Evolutionary conservation across 2,329 filamentous ascomycete species (phyloP), one percentile per base, ranked within the genome.

Genomic region (Pezicula rhizophila): DNA sequence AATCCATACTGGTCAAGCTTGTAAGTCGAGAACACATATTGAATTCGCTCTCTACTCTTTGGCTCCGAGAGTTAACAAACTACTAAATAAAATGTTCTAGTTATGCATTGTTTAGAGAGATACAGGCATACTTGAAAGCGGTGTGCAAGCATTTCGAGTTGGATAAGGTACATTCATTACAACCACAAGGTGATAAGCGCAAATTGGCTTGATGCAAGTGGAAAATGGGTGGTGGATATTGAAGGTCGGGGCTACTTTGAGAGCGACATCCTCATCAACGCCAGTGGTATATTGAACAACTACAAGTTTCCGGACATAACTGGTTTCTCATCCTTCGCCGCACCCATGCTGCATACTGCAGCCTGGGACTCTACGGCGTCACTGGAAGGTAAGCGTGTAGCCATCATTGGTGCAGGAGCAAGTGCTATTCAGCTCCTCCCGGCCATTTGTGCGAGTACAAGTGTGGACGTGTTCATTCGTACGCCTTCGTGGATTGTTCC

Each of bases 41-140:
- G n/a, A 44, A 15, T 11, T 20, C 23, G 20, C 4, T 44, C 26
- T 14, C 41, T 28, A 14, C 8, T 11, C n/a, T n/a, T n/a, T n/a
- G n/a, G n/a, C n/a, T n/a, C n/a, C n/a, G n/a, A n/a, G n/a, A n/a
- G n/a, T n/a, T n/a, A n/a, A n/a, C n/a, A n/a, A n/a, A n/a, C n/a
- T n/a, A n/a, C n/a, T n/a, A n/a, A n/a, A n/a, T n/a, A n/a, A n/a
- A n/a, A n/a, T n/a, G n/a, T n/a, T n/a, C n/a, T 56, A 72, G 80
- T 51, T 87, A 85, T 58, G 76, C 83, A 0, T 76, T 77, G 14
- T 83, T 82, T 0, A 61, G 68, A 6, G 1, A 64, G 76, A 33
- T 70, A 76, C 47, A 80, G 79, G 54, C 74, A 77, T 0, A 73
- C 74, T 0, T 77, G 81, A 56, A 75, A 80, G 57, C 78, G 80